A percentile compares a stretch with the other conserved stretches of the same genome.
Evolutionary conservation across 2,329 filamentous ascomycete genomes (phyloP).

Genomic region (Penicillium glabrum): DNA sequence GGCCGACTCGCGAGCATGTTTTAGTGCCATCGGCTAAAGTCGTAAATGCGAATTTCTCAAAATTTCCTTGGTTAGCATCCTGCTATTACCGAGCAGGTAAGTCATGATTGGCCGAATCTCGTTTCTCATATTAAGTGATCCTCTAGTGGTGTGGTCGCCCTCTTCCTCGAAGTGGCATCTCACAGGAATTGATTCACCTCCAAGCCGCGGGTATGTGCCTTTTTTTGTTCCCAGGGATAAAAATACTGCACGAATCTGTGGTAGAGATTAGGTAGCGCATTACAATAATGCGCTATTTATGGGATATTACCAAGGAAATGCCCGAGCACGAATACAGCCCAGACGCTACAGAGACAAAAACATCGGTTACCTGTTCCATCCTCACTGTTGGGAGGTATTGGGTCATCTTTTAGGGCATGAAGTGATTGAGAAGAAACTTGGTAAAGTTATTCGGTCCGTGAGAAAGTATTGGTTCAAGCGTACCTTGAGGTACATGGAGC

Average conservation of each 20-base stretch:
- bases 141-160: not conserved
- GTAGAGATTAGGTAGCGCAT: not conserved
- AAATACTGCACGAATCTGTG: not conserved
- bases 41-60: not conserved
- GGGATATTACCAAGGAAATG: not conserved
- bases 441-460: not conserved
- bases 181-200: not conserved
- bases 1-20: not conserved
- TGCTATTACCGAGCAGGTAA: not conserved
- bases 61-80: not conserved
- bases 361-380: conserved; percentile 5
- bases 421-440: not conserved
- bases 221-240: not conserved
- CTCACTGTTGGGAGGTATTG: conserved; percentile 9
- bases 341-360: not conserved
- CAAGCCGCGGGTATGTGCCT: too few species aligned
- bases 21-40: not conserved
- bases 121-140: not conserved
- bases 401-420: not conserved
- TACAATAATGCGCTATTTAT: not conserved
- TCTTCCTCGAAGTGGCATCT: not conserved
- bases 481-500: not conserved
- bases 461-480: not conserved
- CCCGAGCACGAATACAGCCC: not conserved
- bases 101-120: not conserved